Evolutionary conservation across 306 rosid species (phyloP), one percentile per base, ranked within the genome.

Genomic region (Prunus mume): DNA sequence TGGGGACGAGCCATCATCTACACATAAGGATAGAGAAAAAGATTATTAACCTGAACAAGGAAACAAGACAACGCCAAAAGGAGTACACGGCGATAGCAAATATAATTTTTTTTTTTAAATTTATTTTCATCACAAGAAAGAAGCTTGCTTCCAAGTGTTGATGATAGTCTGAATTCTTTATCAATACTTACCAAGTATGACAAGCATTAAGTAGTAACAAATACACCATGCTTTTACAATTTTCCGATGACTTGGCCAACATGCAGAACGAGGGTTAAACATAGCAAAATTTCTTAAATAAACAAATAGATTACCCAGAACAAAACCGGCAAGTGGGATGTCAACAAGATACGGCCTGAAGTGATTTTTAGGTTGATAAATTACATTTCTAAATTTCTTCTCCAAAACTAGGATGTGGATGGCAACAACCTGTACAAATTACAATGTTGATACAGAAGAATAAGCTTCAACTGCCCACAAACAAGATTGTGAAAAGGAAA

Each of bases 1-100:
- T 22, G 82, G 79, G 49, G 96, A 89, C 43, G 97, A 90, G 46
- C 98, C 98, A 74, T 95, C 98, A 78, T 95, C 98, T 91, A 77
- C 82, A 71, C 28, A 14, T 38, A 62, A 51, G 50, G 34, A 38
- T 11, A 52, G 10, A 27, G 24, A n/a, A 34, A 11, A 12, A 60
- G 20, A 65, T 38, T 64, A 43, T 13, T 6, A 54, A 55, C 68
- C 65, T 25, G 46, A 30, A 47, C 28, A 25, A 27, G 56, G 27
- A 71, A 62, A 62, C n/a, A 30, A 15, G 49, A 9, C 11, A 19
- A 30, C 1, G 3, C 64, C 30, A 52, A 34, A 11, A 52, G 62
- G 11, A 52, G 30, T 52, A 52, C 62, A 70, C 12, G 5, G 34
- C 43, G 9, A 45, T 45, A 62, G 54, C 32, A 74, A 56, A 3